Percentiles rank a stretch among this genome's conserved stretches.
phyloP scores from a whole-genome alignment of 139 green algal species.

The Volvox africanus region DNA sequence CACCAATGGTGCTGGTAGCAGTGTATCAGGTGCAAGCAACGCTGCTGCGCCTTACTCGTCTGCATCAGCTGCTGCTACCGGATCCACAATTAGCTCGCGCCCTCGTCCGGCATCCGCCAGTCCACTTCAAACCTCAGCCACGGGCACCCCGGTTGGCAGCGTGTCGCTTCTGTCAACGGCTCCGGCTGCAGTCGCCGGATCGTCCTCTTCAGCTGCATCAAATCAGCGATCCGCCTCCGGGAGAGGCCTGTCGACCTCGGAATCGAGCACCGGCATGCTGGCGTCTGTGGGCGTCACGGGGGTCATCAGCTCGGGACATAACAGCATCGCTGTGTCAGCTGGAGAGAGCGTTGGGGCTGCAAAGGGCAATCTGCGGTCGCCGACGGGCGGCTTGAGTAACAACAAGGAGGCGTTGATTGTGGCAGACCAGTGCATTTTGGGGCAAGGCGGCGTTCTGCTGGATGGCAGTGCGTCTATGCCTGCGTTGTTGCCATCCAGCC shows the following conservation, averaged over 20 bases:
- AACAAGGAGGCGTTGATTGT: neutral
- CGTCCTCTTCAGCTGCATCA: too few relatives aligned
- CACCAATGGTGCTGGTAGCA: neutral
- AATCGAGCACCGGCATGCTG: neutral
- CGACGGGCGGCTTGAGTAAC: neutral
- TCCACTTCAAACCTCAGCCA: neutral
- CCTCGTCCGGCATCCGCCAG: constrained; percentile 20
- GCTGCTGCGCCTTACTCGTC: neutral
- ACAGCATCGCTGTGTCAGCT: neutral
- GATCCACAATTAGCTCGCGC: neutral
- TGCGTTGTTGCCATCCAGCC: neutral
- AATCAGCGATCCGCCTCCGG: too few relatives aligned
- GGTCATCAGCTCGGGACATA: neutral
- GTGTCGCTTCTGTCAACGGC: neutral
- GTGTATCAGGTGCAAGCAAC: neutral
- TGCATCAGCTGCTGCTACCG: neutral
- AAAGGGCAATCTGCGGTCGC: neutral
- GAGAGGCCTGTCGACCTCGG: neutral
- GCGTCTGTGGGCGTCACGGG: neutral
- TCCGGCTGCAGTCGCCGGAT: neutral
- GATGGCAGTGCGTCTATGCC: constrained; percentile 10
- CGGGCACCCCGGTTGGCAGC: neutral
- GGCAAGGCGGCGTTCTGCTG: neutral
- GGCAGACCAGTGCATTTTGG: neutral
- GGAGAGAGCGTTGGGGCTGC: neutral